phyloP scores from a whole-genome alignment of 495 filamentous ascomycete genomes.

The Aspergillus avenaceus region DNA sequence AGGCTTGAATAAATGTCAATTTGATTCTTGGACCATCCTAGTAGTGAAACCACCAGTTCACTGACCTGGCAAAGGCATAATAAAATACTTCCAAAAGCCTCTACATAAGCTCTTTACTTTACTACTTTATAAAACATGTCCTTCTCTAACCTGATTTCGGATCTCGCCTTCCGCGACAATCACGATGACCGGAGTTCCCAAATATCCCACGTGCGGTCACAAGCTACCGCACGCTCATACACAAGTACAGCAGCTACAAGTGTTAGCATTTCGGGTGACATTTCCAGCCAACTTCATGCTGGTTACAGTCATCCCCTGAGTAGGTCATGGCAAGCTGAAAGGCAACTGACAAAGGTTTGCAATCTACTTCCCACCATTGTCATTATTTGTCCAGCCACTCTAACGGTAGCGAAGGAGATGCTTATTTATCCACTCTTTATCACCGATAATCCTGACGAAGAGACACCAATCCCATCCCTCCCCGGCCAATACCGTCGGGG shows the following conservation, averaged over 20 bases:
- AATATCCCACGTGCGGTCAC: constrained; percentile 67
- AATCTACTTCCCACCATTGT: background rate
- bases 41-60: too few relatives aligned
- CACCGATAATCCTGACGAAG: constrained; percentile 89
- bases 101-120: background rate
- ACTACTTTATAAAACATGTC: constrained; percentile 56
- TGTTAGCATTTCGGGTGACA: constrained; percentile 87
- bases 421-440: constrained; percentile 97
- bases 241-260: constrained; percentile 88
- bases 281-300: constrained; percentile 90
- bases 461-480: constrained; percentile 82
- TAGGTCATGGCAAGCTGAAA: constrained; percentile 90
- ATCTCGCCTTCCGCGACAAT: constrained; percentile 68
- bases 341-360: constrained; percentile 89
- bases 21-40: too few relatives aligned
- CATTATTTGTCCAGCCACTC: background rate
- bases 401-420: constrained; percentile 66
- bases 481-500: constrained; percentile 85
- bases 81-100: too few relatives aligned
- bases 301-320: constrained; percentile 92
- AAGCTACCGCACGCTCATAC: constrained; percentile 67
- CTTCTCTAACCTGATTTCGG: constrained; percentile 85
- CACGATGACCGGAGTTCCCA: constrained; percentile 59
- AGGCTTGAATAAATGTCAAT: too few relatives aligned
- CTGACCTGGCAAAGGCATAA: too few relatives aligned